These are phyloP conservation scores for Amanita polypyramis DNA, from an alignment of 768 basidiomycete species.

Conservation along the genomic window DNA sequence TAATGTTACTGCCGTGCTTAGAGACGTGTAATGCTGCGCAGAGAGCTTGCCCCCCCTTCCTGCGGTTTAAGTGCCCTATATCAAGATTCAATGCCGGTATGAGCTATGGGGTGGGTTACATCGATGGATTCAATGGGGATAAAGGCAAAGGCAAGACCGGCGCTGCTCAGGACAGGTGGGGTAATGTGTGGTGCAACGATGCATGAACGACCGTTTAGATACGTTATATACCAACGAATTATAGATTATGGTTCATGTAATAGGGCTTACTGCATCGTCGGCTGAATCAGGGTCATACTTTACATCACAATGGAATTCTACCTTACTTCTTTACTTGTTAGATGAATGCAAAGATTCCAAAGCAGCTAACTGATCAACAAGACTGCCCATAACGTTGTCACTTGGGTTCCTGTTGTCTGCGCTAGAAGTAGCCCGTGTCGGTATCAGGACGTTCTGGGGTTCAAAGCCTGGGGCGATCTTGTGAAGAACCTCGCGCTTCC, in stretches of 20 bases:
- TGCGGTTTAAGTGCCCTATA: conserved; percentile 62
- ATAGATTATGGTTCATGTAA: too few relatives aligned
- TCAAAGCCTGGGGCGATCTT: conserved; percentile 82
- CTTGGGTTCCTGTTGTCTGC: conserved; percentile 5
- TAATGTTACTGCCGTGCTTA: conserved; percentile 65
- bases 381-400: conserved; percentile 57
- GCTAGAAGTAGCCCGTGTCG: conserved; percentile 25
- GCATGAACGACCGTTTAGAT: conserved; percentile 8
- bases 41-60: conserved; percentile 66
- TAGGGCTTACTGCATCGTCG: too few relatives aligned
- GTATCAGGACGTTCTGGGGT: conserved; percentile 50
- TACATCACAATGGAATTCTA: too few relatives aligned
- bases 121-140: conserved; percentile 45
- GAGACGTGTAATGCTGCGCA: conserved; percentile 68
- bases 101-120: conserved; percentile 71
- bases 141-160: conserved; percentile 42
- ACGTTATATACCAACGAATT: too few relatives aligned
- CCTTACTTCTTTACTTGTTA: background rate
- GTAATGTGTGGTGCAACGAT: conserved; percentile 69
- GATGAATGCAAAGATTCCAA: conserved; percentile 32
- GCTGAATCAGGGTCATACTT: too few relatives aligned
- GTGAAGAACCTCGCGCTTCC: conserved; percentile 57
- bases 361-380: conserved; percentile 73
- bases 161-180: conserved; percentile 51
- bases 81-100: conserved; percentile 46